Conservation (phyloP, 148 eudicot genomes). For the Hydrangea macrophylla region DNA sequence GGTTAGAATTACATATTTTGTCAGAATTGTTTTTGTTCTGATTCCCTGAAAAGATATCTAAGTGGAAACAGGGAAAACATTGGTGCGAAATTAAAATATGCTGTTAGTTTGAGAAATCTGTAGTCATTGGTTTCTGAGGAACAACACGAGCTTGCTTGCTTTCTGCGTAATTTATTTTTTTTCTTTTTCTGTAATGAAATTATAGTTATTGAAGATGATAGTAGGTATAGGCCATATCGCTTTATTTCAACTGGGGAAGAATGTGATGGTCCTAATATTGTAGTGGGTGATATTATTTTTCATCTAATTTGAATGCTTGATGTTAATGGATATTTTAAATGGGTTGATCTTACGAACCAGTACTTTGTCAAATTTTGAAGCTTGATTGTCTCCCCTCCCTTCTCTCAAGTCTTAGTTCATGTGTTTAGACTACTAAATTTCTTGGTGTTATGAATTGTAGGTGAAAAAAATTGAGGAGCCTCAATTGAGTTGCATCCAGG, state of each 20-base stretch:
- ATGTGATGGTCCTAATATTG: not conserved
- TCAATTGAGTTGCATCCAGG: constrained; percentile 27
- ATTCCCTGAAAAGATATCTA: no score
- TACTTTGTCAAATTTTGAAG: not conserved
- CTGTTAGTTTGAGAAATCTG: no score
- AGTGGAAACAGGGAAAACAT: no score
- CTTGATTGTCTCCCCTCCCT: not conserved
- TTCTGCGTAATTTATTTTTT: no score
- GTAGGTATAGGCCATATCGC: not conserved
- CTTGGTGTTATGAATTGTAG: constrained; percentile 27
- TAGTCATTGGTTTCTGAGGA: no score
- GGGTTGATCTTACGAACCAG: not conserved
- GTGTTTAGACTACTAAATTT: not conserved
- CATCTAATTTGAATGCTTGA: not conserved
- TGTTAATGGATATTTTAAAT: not conserved
- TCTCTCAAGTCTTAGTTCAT: not conserved
- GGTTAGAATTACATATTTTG: no score
- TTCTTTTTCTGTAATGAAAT: no score
- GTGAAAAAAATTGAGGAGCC: constrained; percentile 49
- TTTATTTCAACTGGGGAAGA: not conserved
- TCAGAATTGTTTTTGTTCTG: no score
- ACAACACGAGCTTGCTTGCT: no score
- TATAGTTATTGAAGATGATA: no score
- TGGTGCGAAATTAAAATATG: no score
- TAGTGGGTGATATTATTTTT: no score